These are phyloP conservation scores for Pichia kudriavzevii DNA, from an alignment of 1,139 yeast species.

Conservation along the genomic window DNA sequence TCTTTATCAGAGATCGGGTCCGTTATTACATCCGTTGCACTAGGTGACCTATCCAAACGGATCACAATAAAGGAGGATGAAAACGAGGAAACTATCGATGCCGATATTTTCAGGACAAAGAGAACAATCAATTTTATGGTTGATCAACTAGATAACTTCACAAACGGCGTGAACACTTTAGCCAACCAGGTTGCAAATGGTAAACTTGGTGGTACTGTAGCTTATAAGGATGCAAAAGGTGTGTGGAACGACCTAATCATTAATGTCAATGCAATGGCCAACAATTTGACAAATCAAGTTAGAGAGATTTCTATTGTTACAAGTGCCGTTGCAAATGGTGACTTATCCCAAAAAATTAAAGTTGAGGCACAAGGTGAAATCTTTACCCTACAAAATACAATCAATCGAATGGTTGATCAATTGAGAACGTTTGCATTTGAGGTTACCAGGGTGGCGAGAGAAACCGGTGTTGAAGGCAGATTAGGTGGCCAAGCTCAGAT, in stretches of 20 bases:
- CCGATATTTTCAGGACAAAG: slow-evolving; percentile 61
- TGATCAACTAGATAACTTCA: slow-evolving; percentile 78
- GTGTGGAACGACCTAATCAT: slow-evolving; percentile 82
- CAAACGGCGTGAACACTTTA: slow-evolving; percentile 74
- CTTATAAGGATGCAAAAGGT: slow-evolving; percentile 58
- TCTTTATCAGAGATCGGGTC: slow-evolving; percentile 76
- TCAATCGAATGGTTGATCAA: slow-evolving; percentile 84
- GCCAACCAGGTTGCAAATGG: slow-evolving; percentile 90
- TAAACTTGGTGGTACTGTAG: slow-evolving; percentile 82
- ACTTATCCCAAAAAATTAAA: slow-evolving; percentile 65
- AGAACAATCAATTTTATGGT: slow-evolving; percentile 81
- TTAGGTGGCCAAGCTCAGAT: slow-evolving; percentile 85
- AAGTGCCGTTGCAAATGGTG: slow-evolving; percentile 77
- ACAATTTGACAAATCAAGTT: slow-evolving; percentile 73
- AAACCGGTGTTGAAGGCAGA: slow-evolving; percentile 83
- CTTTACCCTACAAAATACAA: slow-evolving; percentile 68
- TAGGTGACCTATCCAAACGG: slow-evolving; percentile 76
- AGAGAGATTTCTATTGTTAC: slow-evolving; percentile 88
- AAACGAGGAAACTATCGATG: slow-evolving; percentile 52
- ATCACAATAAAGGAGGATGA: slow-evolving; percentile 67
- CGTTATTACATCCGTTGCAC: slow-evolving; percentile 76
- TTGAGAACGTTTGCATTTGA: slow-evolving; percentile 81
- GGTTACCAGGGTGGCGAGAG: slow-evolving; percentile 81
- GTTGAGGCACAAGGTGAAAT: slow-evolving; percentile 85
- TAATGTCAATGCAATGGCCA: slow-evolving; percentile 82